Conservation (phyloP, 73 alveolate genomes). For the Stentor roeselii region DNA sequence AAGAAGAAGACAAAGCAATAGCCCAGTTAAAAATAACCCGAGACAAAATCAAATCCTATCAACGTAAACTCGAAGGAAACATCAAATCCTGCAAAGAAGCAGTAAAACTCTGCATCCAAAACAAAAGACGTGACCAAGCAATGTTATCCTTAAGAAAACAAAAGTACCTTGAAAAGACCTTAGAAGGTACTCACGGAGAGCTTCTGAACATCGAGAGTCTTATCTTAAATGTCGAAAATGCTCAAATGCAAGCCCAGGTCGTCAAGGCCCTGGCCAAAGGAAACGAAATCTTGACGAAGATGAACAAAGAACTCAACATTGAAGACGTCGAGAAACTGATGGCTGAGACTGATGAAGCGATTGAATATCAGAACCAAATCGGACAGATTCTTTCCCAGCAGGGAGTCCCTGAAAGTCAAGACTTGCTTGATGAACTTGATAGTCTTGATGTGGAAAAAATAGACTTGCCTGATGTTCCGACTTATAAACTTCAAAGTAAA, state of each 20-base stretch:
- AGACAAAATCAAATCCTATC: neutral
- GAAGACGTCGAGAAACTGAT: neutral
- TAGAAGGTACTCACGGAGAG: neutral
- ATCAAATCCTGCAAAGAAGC: neutral
- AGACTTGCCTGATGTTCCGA: too few relatives aligned
- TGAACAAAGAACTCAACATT: neutral
- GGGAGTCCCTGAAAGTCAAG: constrained; percentile 4
- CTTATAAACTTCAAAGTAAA: too few relatives aligned
- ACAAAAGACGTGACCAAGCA: neutral
- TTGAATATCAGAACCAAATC: neutral
- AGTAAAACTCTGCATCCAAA: neutral
- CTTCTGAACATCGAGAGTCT: neutral
- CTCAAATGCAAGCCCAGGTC: neutral
- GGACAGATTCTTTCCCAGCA: neutral
- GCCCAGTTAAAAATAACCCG: neutral
- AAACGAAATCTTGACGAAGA: neutral
- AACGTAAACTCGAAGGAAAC: neutral
- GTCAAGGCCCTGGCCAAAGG: neutral
- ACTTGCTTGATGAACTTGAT: neutral
- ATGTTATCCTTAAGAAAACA: neutral
- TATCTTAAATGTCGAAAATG: neutral
- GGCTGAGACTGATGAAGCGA: constrained; percentile 4
- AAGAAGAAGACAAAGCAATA: neutral
- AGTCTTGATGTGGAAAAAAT: too few relatives aligned
- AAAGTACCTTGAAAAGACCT: neutral